A percentile compares a stretch with the other conserved stretches of the same genome.
These are phyloP conservation scores for Trichosanthes truncata DNA, from an alignment of 306 rosid species.

Conservation along the genomic window DNA sequence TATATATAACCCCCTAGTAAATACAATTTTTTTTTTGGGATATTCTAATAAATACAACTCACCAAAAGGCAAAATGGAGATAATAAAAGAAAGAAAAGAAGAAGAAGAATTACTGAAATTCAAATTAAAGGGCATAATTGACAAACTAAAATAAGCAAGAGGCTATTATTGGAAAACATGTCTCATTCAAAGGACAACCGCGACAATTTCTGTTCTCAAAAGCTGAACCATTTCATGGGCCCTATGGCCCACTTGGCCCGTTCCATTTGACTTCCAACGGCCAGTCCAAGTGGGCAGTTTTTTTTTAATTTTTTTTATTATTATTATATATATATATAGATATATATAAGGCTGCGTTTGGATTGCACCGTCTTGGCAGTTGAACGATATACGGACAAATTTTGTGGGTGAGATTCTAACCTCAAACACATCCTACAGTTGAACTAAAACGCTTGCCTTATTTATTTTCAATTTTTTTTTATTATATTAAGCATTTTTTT, in stretches of 20 bases:
- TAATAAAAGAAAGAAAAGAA: background rate
- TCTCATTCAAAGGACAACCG: background rate
- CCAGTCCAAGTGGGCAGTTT: background rate
- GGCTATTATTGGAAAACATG: background rate
- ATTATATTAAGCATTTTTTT: background rate
- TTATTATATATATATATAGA: no score
- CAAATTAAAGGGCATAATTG: background rate
- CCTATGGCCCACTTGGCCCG: slow-evolving; percentile 4
- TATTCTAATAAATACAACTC: background rate
- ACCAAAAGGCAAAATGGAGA: background rate
- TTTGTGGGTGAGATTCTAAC: slow-evolving; percentile 3
- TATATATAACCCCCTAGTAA: background rate
- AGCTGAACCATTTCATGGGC: background rate
- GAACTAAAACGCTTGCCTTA: background rate
- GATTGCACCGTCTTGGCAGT: background rate
- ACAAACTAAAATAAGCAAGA: background rate
- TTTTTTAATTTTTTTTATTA: background rate
- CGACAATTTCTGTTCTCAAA: background rate
- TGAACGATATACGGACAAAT: background rate
- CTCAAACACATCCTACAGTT: background rate
- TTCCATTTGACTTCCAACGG: background rate
- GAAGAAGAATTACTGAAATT: background rate
- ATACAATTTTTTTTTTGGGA: background rate
- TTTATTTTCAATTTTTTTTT: background rate
- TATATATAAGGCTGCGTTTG: background rate